Base-by-base conservation (phyloP, 495 filamentous ascomycete genomes). In the Neurospora hispaniola region DNA sequence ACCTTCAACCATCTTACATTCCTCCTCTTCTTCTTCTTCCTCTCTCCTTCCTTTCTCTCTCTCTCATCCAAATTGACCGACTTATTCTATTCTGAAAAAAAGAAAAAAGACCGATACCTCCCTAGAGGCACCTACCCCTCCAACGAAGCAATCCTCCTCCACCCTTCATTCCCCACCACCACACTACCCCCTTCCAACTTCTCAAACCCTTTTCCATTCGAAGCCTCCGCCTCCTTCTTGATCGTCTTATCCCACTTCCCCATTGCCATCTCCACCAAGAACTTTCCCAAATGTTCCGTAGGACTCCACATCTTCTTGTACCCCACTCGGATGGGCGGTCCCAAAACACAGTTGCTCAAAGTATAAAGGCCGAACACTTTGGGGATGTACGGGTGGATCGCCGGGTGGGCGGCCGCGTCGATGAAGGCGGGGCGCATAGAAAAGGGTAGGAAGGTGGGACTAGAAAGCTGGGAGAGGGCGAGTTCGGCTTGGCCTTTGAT, bases 401-500 rank as follows among this genome's bases (percentile, higher is more conserved):
- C 83, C 3, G 83, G 76, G 73, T 91, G 88, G 2, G 72, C 71
- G 0, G 71, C 71, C 0, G 78, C 72, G 72, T 91, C 89, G 27
- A 92, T 82, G 27, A 80, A 85, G 2, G 76, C 85, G 0, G 90
- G 87, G 0, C 90, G 84, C 16, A 89, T 85, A 78, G 16, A 74
- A 31, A 27, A 76, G 78, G 6, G 77, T 73, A 38, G 3, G 18
- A 38, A 66, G 14, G 27, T 3, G 6, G 54, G 12, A 1, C 11
- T 3, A 5, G 7, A 35, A 72, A 85, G 77, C 18, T 78, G 78
- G 20, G 84, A 80, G 42, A 93, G 85, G 2, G 82, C 76, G 0
- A 84, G 31, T 77, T 94, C 91, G 18, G 86, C 82, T 72, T 88
- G 82, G 1, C 91, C 91, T 78, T 94, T 93, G 41, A 90, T 80